phyloP scores from a whole-genome alignment of 2,329 filamentous ascomycete species.

The Stagonosporopsis cucurbitacearum region DNA sequence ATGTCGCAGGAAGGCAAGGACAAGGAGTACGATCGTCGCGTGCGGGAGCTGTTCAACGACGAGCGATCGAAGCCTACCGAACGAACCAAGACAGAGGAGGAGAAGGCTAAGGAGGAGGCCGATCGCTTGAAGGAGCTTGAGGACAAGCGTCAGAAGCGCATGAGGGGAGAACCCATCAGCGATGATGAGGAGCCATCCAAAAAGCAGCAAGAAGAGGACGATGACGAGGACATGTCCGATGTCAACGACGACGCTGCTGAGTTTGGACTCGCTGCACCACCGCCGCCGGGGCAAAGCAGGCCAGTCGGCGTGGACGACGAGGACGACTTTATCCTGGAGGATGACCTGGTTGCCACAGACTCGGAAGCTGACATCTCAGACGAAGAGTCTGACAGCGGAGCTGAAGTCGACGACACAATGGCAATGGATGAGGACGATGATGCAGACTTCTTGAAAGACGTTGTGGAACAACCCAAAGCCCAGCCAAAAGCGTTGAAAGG shows the following conservation, averaged over 20 bases:
- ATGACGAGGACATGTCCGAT: slow-evolving; percentile 46
- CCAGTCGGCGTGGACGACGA: slow-evolving; percentile 74
- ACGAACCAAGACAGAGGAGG: slow-evolving; percentile 72
- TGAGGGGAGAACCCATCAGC: slow-evolving; percentile 82
- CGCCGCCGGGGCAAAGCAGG: slow-evolving; percentile 50
- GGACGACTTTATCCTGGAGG: slow-evolving; percentile 90
- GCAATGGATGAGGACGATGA: slow-evolving; percentile 56
- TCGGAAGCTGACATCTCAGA: slow-evolving; percentile 59
- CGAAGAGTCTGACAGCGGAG: slow-evolving; percentile 39
- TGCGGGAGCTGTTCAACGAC: slow-evolving; percentile 84
- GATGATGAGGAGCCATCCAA: slow-evolving; percentile 68
- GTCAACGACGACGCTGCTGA: slow-evolving; percentile 63
- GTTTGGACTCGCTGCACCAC: slow-evolving; percentile 67
- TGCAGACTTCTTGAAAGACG: slow-evolving; percentile 55
- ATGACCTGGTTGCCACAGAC: slow-evolving; percentile 83
- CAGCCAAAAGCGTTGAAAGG: slow-evolving; percentile 47
- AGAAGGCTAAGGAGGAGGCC: slow-evolving; percentile 71
- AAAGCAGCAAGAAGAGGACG: slow-evolving; percentile 36
- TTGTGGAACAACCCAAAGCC: slow-evolving; percentile 44
- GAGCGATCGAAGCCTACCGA: slow-evolving; percentile 84
- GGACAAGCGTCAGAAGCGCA: slow-evolving; percentile 79
- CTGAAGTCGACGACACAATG: slow-evolving; percentile 46
- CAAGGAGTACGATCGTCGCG: slow-evolving; percentile 83
- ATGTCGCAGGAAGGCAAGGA: slow-evolving; percentile 73
- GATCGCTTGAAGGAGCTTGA: slow-evolving; percentile 80